Percentiles rank a stretch among this genome's conserved stretches.
These are phyloP conservation scores for Penicillium sp. DNA, from an alignment of 2,329 filamentous ascomycete species.

Conservation along the genomic window DNA sequence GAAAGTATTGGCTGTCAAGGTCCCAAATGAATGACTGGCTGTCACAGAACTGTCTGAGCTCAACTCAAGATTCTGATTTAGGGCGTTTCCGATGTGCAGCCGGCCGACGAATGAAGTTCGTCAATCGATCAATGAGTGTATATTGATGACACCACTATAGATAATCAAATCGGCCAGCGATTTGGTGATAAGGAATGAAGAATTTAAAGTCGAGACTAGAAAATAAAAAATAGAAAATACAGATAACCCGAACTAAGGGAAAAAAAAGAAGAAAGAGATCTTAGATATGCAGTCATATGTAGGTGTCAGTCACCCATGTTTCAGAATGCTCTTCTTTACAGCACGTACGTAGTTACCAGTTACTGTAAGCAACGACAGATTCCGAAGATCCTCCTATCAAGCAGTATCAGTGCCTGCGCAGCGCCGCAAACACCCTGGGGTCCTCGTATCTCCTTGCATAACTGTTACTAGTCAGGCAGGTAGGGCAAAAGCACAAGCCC, in stretches of 20 bases:
- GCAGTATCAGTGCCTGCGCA: too few species aligned
- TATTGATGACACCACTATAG: background rate
- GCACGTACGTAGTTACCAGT: background rate
- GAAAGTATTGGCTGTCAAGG: background rate
- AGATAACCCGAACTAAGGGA: background rate
- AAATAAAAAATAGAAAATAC: background rate
- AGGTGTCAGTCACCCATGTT: background rate
- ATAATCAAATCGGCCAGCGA: conserved; percentile 8
- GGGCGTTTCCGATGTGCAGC: background rate
- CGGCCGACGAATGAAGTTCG: background rate
- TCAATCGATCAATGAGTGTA: background rate
- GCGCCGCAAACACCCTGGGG: too few species aligned
- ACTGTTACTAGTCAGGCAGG: too few species aligned
- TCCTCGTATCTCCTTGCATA: background rate
- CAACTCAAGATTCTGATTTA: background rate
- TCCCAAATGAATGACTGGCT: background rate
- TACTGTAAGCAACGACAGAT: background rate
- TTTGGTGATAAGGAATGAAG: background rate
- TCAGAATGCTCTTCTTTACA: background rate
- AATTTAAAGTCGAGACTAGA: background rate
- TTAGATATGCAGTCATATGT: background rate
- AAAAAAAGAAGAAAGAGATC: background rate
- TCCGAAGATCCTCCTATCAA: background rate
- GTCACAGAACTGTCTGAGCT: background rate
- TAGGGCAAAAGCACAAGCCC: too few species aligned